These are phyloP conservation scores for Begonia loranthoides DNA, from an alignment of 306 rosid genomes.

Conservation along the genomic window DNA sequence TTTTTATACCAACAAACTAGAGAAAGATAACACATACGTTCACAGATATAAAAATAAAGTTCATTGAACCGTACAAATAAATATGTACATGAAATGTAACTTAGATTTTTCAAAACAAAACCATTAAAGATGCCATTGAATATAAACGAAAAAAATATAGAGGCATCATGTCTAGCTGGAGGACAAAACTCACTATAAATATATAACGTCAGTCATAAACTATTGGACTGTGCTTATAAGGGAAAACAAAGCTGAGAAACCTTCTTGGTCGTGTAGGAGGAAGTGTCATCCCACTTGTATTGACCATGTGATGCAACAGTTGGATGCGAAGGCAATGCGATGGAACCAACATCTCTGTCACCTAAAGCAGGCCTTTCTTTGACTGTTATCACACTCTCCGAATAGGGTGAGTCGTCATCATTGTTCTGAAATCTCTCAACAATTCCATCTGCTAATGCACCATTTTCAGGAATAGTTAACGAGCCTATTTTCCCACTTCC, in stretches of 20 bases:
- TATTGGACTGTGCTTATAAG: neutral
- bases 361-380: slow-evolving; percentile 34
- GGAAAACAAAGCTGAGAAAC: slow-evolving; percentile 15
- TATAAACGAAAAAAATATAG: too few relatives aligned
- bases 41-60: too few relatives aligned
- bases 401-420: slow-evolving; percentile 74
- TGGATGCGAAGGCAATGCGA: slow-evolving; percentile 38
- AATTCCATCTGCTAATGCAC: slow-evolving; percentile 24
- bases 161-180: neutral
- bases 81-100: too few relatives aligned
- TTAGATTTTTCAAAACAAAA: too few relatives aligned
- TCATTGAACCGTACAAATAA: too few relatives aligned
- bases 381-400: slow-evolving; percentile 20
- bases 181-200: neutral
- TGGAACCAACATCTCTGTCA: slow-evolving; percentile 50
- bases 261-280: slow-evolving; percentile 71
- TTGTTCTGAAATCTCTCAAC: slow-evolving; percentile 23
- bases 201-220: neutral
- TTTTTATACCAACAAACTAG: too few relatives aligned
- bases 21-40: too few relatives aligned
- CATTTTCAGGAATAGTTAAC: slow-evolving; percentile 39
- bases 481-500: slow-evolving; percentile 22
- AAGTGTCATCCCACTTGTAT: slow-evolving; percentile 72
- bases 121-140: too few relatives aligned
- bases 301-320: slow-evolving; percentile 44